Evolutionary conservation across 441 rosid genomes (phyloP).

Genomic region (Omphalea diandra): DNA sequence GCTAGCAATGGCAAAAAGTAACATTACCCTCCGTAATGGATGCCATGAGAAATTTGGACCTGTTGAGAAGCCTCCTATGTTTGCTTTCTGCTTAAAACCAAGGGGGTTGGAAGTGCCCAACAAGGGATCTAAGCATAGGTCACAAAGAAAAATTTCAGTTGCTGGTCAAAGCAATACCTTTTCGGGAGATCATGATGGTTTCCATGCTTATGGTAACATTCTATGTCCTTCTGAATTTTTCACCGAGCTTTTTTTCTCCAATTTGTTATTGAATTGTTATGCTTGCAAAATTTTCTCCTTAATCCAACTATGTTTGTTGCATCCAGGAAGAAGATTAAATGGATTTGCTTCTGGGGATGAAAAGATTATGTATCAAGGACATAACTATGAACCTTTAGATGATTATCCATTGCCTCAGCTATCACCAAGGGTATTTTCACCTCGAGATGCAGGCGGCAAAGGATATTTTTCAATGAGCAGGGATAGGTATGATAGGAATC

Average conservation of each 20-base stretch:
- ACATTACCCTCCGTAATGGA: conserved; percentile 38
- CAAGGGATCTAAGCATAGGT: conserved; percentile 84
- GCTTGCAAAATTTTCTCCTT: conserved; percentile 8
- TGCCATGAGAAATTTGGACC: conserved; percentile 47
- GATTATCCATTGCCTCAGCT: conserved; percentile 51
- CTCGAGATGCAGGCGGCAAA: conserved; percentile 39
- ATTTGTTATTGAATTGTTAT: not conserved
- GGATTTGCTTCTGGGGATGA: conserved; percentile 75
- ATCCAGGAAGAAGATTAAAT: conserved; percentile 70
- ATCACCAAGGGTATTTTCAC: conserved; percentile 60
- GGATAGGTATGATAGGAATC: conserved; percentile 51
- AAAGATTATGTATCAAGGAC: conserved; percentile 46
- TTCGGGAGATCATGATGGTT: conserved; percentile 58
- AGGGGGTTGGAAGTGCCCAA: conserved; percentile 92
- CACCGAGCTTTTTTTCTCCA: not conserved
- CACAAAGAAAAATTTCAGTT: conserved; percentile 70
- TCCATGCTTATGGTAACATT: conserved; percentile 46
- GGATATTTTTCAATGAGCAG: conserved; percentile 42
- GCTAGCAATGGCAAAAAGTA: conserved; percentile 49
- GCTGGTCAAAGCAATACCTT: conserved; percentile 47
- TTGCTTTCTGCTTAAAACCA: conserved; percentile 97
- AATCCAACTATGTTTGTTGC: conserved; percentile 27
- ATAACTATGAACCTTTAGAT: conserved; percentile 52
- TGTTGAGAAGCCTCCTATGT: conserved; percentile 80
- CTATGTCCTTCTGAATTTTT: not conserved